These are phyloP conservation scores for Suillus occidentalis DNA, from an alignment of 768 basidiomycete species.

Conservation along the genomic window DNA sequence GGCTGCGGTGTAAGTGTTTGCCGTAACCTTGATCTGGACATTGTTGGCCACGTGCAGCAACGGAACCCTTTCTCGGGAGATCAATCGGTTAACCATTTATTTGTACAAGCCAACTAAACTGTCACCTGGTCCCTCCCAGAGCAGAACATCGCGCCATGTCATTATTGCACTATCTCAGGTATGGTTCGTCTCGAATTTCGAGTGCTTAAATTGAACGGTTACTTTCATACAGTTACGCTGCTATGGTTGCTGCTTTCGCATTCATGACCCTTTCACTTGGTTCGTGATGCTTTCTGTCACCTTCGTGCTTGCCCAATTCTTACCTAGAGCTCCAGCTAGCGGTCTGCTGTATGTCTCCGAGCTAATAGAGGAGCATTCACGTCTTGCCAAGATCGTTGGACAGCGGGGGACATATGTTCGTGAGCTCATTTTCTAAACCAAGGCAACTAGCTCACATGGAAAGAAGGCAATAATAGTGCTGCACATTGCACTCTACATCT, in stretches of 20 bases:
- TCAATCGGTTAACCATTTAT: background rate
- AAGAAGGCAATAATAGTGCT: conserved; percentile 74
- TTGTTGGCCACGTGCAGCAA: background rate
- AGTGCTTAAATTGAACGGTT: background rate
- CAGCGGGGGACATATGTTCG: conserved; percentile 87
- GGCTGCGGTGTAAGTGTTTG: background rate
- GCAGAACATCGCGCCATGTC: background rate
- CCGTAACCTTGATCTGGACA: background rate
- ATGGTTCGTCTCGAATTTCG: conserved; percentile 17
- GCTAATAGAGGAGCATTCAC: conserved; percentile 91
- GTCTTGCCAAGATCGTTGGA: conserved; percentile 77
- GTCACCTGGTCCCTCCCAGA: background rate
- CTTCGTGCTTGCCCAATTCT: conserved; percentile 5
- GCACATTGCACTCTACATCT: conserved; percentile 74
- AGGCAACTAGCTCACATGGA: conserved; percentile 6
- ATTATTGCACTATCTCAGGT: conserved; percentile 61
- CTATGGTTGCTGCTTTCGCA: conserved; percentile 73
- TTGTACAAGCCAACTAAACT: background rate
- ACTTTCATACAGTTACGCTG: conserved; percentile 57
- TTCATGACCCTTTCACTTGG: conserved; percentile 93
- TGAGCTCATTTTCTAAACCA: conserved; percentile 15
- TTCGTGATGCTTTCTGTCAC: conserved; percentile 35
- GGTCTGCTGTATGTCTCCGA: conserved; percentile 93
- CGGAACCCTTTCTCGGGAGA: background rate
- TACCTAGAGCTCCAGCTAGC: conserved; percentile 58